phyloP scores from a whole-genome alignment of 1,139 yeast genomes.

The Yamadazyma conglobata region DNA sequence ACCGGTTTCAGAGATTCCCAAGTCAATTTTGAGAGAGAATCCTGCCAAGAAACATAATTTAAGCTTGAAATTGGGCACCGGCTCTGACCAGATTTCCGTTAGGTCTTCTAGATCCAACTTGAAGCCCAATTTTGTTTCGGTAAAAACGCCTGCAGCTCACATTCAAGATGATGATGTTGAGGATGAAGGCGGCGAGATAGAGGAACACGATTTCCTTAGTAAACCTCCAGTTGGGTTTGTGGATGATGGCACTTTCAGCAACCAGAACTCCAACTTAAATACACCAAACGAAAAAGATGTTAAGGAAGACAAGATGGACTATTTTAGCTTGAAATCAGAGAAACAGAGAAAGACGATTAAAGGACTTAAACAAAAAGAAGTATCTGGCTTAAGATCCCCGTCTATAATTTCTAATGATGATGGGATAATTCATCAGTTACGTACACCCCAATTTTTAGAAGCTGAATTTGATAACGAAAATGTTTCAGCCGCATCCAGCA shows the following conservation, averaged over 20 bases:
- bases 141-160: constrained; percentile 71
- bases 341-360: constrained; percentile 8
- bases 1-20: not conserved
- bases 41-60: constrained; percentile 5
- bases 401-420: constrained; percentile 39
- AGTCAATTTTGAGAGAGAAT: not conserved
- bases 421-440: constrained; percentile 35
- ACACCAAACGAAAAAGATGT: constrained; percentile 16
- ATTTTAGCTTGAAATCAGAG: constrained; percentile 13
- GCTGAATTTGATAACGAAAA: constrained; percentile 24
- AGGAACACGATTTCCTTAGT: constrained; percentile 14
- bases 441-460: constrained; percentile 34
- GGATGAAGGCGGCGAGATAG: constrained; percentile 48
- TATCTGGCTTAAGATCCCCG: constrained; percentile 21
- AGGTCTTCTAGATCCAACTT: constrained; percentile 35
- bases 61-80: constrained; percentile 8
- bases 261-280: constrained; percentile 4
- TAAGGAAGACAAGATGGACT: constrained; percentile 15
- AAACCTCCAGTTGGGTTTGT: constrained; percentile 34
- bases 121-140: constrained; percentile 74
- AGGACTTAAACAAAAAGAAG: constrained; percentile 8
- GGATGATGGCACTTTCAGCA: constrained; percentile 18
- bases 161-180: constrained; percentile 48
- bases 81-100: constrained; percentile 22
- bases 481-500: constrained; percentile 15